Base-by-base conservation (phyloP, 179 eudicot species). In the Spergularia azorica region DNA sequence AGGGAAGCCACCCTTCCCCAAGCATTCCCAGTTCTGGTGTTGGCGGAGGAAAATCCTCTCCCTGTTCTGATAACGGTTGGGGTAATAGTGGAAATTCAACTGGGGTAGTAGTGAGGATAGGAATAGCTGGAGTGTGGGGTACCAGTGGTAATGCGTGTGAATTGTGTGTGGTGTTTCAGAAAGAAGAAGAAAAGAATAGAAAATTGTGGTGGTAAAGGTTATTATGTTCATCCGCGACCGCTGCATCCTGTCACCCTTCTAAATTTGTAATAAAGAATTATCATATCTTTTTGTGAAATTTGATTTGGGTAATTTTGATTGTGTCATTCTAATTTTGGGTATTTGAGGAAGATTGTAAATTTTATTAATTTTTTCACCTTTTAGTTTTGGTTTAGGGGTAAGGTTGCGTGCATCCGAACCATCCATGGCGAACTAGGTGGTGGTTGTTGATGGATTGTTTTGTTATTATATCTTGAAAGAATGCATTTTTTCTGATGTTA, bases 51-150 rank as follows among this genome's bases (percentile, higher is more conserved):
- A 70, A 83, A 5, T 43, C 92, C 0, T 55, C 83, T 5, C 32
- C 85, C n/a, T 51, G 59, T 0, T 46, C 80, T 5, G 26, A 80
- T 13, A 43, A 84, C 9, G 67, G 79, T 1, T 66, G 12, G 6
- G 87, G 57, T 9, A 85, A 83, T 17, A 78, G 74, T 76, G 81
- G 81, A 17, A 56, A 82, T 46, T 79, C 88, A 14, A 85, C 88
- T 9, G 88, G 83, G 20, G 70, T 80, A 9, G 89, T 94, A 9
- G 91, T 92, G 17, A 97, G 97, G 13, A 85, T 92, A 26, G 97
- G 94, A 5, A 46, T 94, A 0, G 98, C 93, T 6, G 97, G 95
- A 7, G 94, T 92, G 2, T 32, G 79, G 67, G 13, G 17, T 90
- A 14, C 72, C 92, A 26, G 88, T 74, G 10, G 43, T 92, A 36